Conservation (phyloP, 345 rosid genomes). For the Passiflora organensis region DNA sequence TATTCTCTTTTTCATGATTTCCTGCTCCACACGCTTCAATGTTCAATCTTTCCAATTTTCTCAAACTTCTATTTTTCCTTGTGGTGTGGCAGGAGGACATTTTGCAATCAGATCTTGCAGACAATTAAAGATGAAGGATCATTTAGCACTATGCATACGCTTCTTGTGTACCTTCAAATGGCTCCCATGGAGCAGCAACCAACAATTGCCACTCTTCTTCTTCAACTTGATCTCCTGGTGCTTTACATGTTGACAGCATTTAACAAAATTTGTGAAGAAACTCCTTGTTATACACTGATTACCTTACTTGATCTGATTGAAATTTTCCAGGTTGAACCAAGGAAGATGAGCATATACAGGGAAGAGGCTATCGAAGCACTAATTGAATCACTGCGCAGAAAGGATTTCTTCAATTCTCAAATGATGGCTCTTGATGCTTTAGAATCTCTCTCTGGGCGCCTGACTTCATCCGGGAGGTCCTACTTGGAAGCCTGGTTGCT, state of each 20-base stretch:
- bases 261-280: neutral
- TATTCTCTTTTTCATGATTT: no score
- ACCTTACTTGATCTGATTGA: constrained; percentile 5
- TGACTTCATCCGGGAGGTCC: constrained; percentile 39
- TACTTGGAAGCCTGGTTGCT: constrained; percentile 57
- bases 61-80: constrained; percentile 4
- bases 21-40: no score
- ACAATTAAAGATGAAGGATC: constrained; percentile 55
- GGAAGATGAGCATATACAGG: constrained; percentile 68
- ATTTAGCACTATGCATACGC: constrained; percentile 63
- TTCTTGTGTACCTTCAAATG: constrained; percentile 69
- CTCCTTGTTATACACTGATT: neutral
- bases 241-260: constrained; percentile 10
- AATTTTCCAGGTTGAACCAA: constrained; percentile 49
- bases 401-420: constrained; percentile 51
- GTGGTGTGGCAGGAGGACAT: constrained; percentile 39
- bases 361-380: constrained; percentile 61
- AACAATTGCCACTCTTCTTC: constrained; percentile 52
- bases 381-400: constrained; percentile 48
- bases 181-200: constrained; percentile 63
- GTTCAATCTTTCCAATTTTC: no score
- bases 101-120: constrained; percentile 46
- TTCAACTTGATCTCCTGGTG: constrained; percentile 70
- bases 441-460: constrained; percentile 43
- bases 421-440: constrained; percentile 48